These are phyloP conservation scores for Hibiscus tridactylites DNA, from an alignment of 345 rosid species.

Conservation along the genomic window DNA sequence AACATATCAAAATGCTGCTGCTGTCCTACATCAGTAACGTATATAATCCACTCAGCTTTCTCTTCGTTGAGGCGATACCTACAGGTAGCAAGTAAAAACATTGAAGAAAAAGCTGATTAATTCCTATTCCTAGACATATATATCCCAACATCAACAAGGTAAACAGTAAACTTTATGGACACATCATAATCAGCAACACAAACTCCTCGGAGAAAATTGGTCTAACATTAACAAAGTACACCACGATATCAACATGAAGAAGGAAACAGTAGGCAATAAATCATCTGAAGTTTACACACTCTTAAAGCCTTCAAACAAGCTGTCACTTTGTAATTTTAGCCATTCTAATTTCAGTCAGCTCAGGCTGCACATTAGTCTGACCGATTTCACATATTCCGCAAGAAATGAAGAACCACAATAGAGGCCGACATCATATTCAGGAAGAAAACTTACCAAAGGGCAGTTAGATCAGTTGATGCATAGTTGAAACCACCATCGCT, in stretches of 20 bases:
- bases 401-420: not conserved
- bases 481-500: conserved; percentile 95
- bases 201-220: not conserved
- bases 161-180: not conserved
- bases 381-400: not conserved
- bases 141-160: not conserved
- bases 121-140: not conserved
- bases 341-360: not conserved
- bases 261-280: not conserved
- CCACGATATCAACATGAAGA: not conserved
- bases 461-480: conserved; percentile 89
- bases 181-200: not conserved
- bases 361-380: not conserved
- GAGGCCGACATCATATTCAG: conserved; percentile 1
- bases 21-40: conserved; percentile 97
- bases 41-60: conserved; percentile 92
- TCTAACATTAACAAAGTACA: not conserved
- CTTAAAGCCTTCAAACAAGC: not conserved
- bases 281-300: not conserved
- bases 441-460: conserved; percentile 63
- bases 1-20: conserved; percentile 87
- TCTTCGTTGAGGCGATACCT: conserved; percentile 96
- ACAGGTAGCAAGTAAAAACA: not conserved
- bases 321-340: not conserved
- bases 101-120: not conserved